Evolutionary conservation across 2,329 filamentous ascomycete genomes (phyloP).

Genomic region (Cercospora zeae-maydis): DNA sequence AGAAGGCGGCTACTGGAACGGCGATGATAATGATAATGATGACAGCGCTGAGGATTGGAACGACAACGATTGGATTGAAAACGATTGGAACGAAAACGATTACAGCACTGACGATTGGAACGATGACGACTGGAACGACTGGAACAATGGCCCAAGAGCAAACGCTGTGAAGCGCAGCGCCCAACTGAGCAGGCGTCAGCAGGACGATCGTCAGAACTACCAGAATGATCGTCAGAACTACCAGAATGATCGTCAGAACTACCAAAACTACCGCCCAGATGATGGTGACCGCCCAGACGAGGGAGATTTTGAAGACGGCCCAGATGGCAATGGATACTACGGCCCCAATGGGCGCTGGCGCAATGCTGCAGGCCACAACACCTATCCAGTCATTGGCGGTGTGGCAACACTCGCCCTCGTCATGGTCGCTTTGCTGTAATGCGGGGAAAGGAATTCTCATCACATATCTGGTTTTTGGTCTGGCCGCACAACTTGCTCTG

Average conservation of each 20-base stretch:
- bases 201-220: background rate
- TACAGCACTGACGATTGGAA: background rate
- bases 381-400: slow-evolving; percentile 6
- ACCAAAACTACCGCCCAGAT: background rate
- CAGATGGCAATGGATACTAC: background rate
- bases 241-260: background rate
- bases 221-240: background rate
- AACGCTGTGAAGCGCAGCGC: background rate
- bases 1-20: background rate
- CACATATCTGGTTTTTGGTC: background rate
- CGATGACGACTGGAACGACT: background rate
- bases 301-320: background rate
- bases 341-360: background rate
- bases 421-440: slow-evolving; percentile 10
- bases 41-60: background rate
- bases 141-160: background rate
- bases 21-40: too few species aligned
- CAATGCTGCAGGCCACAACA: slow-evolving; percentile 10
- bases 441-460: background rate
- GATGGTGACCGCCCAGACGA: background rate
- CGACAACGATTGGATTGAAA: background rate
- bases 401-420: slow-evolving; percentile 7
- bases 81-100: background rate
- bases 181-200: background rate
- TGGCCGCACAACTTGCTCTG: too few species aligned